Evolutionary conservation across 1,284 basidiomycete species (phyloP).

Genomic region (Leccinum subrobustum): DNA sequence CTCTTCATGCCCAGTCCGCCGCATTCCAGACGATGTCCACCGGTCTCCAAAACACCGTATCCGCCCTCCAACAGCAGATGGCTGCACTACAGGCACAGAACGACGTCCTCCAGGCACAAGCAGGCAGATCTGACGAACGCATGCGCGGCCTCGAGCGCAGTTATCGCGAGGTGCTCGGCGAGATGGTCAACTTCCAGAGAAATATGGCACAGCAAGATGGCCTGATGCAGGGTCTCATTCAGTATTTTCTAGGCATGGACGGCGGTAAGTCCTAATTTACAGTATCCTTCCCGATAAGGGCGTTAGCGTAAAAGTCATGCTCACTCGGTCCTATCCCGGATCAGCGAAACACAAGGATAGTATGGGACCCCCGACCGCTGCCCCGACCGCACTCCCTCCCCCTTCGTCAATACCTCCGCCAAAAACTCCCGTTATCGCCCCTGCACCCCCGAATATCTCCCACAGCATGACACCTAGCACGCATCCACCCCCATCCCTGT

Average conservation of each 20-base stretch:
- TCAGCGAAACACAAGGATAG: conserved; percentile 28
- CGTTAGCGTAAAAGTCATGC: background rate
- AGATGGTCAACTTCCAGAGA: conserved; percentile 82
- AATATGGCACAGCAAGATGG: conserved; percentile 86
- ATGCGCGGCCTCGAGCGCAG: conserved; percentile 66
- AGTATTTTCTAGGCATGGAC: conserved; percentile 77
- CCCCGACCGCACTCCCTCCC: conserved; percentile 12
- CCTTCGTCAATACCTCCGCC: conserved; percentile 17
- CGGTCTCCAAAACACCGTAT: conserved; percentile 27
- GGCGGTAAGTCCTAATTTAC: conserved; percentile 43
- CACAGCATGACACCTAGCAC: conserved; percentile 36
- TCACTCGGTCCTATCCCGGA: conserved; percentile 5
- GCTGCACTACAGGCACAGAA: conserved; percentile 29
- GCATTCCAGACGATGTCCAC: conserved; percentile 28
- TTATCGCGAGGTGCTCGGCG: conserved; percentile 76
- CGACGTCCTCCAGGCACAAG: conserved; percentile 45
- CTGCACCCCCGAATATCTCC: conserved; percentile 10
- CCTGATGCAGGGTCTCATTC: conserved; percentile 79
- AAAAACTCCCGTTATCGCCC: conserved; percentile 25
- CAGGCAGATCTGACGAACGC: conserved; percentile 57
- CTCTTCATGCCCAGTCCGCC: conserved; percentile 29
- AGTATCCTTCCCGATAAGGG: background rate
- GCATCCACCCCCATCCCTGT: conserved; percentile 32
- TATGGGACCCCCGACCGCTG: conserved; percentile 11
- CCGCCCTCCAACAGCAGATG: conserved; percentile 28